Evolutionary conservation across 148 eudicot species (phyloP).

Genomic region (Chenopodium berlandieri): DNA sequence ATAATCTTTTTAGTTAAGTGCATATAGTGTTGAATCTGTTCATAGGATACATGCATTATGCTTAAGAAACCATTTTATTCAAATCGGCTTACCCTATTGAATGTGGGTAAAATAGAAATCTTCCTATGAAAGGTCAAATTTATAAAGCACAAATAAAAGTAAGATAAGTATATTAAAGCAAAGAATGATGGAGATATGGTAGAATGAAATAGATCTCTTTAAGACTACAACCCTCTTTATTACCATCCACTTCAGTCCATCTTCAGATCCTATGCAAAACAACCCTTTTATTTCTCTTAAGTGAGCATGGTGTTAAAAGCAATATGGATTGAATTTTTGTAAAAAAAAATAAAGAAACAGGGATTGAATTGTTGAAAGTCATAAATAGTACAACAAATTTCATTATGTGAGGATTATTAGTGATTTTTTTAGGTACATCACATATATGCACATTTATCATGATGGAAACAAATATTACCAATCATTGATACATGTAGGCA

Average conservation of each 20-base stretch:
- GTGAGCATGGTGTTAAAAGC: no score
- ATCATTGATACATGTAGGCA: constrained; percentile 89
- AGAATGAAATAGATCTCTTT: neutral
- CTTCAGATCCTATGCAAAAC: no score
- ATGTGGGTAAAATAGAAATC: neutral
- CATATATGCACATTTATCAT: neutral
- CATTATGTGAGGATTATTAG: neutral
- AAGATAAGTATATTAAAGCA: neutral
- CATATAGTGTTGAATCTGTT: neutral
- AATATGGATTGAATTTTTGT: no score
- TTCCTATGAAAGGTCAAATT: neutral
- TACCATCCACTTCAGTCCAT: neutral
- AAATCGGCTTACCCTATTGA: neutral
- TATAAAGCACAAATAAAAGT: neutral
- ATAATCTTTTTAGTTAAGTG: no score
- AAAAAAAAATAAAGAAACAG: no score
- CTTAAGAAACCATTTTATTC: neutral
- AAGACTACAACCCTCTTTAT: neutral
- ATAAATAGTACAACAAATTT: neutral
- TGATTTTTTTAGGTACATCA: neutral
- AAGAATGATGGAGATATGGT: neutral
- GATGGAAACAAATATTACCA: constrained; percentile 46
- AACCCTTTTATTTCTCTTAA: no score
- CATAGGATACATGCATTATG: neutral
- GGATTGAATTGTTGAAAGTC: no score